These are phyloP conservation scores for Anthoceros angustus DNA, from an alignment of 225 moss, liverwort and hornwort genomes.

Conservation along the genomic window DNA sequence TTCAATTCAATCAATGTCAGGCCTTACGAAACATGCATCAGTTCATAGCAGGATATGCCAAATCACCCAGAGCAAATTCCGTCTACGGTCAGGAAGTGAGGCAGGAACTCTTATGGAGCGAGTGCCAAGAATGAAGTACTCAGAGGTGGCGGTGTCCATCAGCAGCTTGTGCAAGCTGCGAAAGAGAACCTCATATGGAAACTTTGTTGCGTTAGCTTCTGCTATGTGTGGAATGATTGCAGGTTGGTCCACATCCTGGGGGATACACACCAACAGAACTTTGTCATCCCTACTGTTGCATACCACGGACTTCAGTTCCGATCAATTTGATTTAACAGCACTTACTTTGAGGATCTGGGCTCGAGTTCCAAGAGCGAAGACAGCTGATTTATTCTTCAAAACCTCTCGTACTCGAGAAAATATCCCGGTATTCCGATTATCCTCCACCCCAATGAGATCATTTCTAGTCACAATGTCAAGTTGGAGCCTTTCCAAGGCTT, in stretches of 20 bases:
- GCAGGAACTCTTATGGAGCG: conserved; percentile 5
- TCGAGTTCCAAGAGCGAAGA: conserved; percentile 89
- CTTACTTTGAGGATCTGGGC: conserved; percentile 76
- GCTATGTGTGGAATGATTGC: conserved; percentile 96
- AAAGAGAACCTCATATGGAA: conserved; percentile 89
- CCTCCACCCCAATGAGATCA: conserved; percentile 91
- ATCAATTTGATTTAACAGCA: background rate
- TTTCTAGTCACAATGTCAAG: conserved; percentile 91
- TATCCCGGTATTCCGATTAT: conserved; percentile 65
- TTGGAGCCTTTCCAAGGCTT: conserved; percentile 83
- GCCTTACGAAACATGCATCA: background rate
- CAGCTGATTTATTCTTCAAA: conserved; percentile 84
- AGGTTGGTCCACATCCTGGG: conserved; percentile 91
- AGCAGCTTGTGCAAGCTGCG: conserved; percentile 96
- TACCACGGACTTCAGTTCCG: too few species aligned
- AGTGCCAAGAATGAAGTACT: conserved; percentile 36
- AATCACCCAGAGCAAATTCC: conserved; percentile 4
- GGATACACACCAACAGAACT: background rate
- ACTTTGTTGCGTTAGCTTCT: conserved; percentile 71
- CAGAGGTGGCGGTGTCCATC: conserved; percentile 99
- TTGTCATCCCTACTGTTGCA: background rate
- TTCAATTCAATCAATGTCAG: too few species aligned
- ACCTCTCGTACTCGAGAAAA: conserved; percentile 92
- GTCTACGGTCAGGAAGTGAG: conserved; percentile 4
- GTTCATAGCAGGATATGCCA: background rate